Conservation (phyloP, 2,329 filamentous ascomycete species). For the Chaetomium sp. region DNA sequence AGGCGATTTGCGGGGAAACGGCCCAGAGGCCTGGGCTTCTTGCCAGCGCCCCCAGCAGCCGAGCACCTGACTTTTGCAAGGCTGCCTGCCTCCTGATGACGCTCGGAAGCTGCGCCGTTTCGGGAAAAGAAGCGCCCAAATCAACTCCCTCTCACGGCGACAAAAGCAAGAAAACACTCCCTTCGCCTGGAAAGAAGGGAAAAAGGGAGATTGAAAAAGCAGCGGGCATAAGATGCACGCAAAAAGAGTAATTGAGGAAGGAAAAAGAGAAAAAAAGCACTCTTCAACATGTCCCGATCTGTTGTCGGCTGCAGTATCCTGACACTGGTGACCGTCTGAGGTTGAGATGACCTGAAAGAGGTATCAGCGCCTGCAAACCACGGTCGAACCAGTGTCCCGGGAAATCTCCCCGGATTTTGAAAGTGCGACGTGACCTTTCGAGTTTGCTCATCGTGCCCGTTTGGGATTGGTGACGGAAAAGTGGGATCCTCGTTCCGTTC, state of each 20-base stretch:
- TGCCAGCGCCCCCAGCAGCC: background rate
- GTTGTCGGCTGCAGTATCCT: no score
- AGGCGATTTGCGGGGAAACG: conserved; percentile 26
- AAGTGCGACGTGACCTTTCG: background rate
- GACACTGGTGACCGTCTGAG: no score
- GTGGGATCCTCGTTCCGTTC: conserved; percentile 3
- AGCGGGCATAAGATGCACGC: background rate
- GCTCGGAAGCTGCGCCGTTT: conserved; percentile 19
- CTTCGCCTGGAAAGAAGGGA: background rate
- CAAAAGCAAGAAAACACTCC: background rate
- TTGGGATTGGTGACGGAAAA: background rate
- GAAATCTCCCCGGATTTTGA: background rate
- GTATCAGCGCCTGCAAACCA: background rate
- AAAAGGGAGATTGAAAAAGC: background rate
- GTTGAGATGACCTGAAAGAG: no score
- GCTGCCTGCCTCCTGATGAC: conserved; percentile 22
- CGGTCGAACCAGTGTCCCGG: background rate
- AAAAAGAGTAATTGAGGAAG: background rate
- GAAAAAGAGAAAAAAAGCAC: no score
- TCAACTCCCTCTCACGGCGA: background rate
- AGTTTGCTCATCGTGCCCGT: background rate
- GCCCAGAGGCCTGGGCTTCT: conserved; percentile 15
- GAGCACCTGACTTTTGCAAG: conserved; percentile 22
- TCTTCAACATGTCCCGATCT: no score
- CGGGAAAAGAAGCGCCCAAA: conserved; percentile 2